A percentile compares a stretch with the other conserved stretches of the same genome.
Conservation (phyloP, 2,329 filamentous ascomycete genomes). For the Scorias spongiosa region DNA sequence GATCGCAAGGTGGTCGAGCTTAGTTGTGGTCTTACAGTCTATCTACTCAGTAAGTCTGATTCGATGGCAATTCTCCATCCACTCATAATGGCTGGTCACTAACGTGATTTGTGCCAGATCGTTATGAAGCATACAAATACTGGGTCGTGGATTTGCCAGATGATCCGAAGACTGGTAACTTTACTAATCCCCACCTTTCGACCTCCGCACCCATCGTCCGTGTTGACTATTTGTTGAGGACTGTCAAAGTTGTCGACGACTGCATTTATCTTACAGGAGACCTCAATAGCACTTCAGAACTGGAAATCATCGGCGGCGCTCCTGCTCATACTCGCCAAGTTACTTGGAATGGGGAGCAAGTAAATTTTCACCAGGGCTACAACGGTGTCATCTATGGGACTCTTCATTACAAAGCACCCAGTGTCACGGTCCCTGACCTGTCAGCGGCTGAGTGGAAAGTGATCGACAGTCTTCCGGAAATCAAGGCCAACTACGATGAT, state of each 20-base stretch:
- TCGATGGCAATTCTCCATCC: neutral
- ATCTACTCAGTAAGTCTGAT: slow-evolving; percentile 35
- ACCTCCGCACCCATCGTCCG: slow-evolving; percentile 40
- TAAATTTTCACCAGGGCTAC: slow-evolving; percentile 15
- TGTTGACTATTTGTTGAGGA: slow-evolving; percentile 49
- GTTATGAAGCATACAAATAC: slow-evolving; percentile 52
- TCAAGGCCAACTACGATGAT: slow-evolving; percentile 51
- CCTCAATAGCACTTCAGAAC: slow-evolving; percentile 50
- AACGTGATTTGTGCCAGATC: slow-evolving; percentile 28
- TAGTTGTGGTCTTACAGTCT: slow-evolving; percentile 35
- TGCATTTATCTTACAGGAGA: slow-evolving; percentile 52
- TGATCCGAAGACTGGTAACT: slow-evolving; percentile 16
- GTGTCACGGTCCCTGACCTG: slow-evolving; percentile 42
- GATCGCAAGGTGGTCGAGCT: slow-evolving; percentile 39
- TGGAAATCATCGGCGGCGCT: slow-evolving; percentile 54
- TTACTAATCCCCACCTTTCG: slow-evolving; percentile 18
- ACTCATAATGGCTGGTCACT: slow-evolving; percentile 1
- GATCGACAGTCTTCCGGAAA: slow-evolving; percentile 56
- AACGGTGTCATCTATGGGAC: slow-evolving; percentile 33
- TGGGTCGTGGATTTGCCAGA: slow-evolving; percentile 46
- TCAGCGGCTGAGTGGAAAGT: slow-evolving; percentile 50
- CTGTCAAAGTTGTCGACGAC: slow-evolving; percentile 34
- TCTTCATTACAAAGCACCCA: slow-evolving; percentile 36
- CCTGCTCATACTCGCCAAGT: slow-evolving; percentile 37
- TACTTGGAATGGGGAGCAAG: slow-evolving; percentile 43